Conservation (phyloP, 1,284 basidiomycete genomes). For the Albatrellus sp. region DNA sequence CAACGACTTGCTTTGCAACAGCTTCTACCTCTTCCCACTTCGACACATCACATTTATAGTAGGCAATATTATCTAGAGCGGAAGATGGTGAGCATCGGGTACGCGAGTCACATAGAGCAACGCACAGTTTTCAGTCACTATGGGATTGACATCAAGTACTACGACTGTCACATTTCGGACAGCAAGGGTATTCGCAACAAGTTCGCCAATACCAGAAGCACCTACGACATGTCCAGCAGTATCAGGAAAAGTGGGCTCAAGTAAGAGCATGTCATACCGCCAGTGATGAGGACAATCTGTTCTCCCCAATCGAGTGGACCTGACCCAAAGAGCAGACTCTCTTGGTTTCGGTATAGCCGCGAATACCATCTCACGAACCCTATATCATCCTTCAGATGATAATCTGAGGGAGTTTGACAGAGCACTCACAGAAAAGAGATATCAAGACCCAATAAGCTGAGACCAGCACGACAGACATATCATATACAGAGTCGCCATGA, state of each 20-base stretch:
- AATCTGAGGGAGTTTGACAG: neutral
- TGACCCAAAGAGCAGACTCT: conserved; percentile 46
- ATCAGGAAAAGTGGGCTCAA: neutral
- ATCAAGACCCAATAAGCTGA: conserved; percentile 42
- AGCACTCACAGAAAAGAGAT: conserved; percentile 51
- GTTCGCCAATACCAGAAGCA: conserved; percentile 78
- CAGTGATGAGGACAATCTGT: conserved; percentile 82
- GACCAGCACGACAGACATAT: conserved; percentile 38
- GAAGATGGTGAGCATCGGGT: neutral
- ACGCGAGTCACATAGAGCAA: neutral
- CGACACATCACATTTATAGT: conserved; percentile 85
- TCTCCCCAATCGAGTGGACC: conserved; percentile 65
- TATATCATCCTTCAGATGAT: conserved; percentile 16
- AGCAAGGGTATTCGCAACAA: conserved; percentile 76
- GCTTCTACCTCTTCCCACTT: conserved; percentile 71
- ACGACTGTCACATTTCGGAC: conserved; percentile 73
- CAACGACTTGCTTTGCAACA: conserved; percentile 55
- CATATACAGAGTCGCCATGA: conserved; percentile 42
- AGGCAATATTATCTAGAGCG: conserved; percentile 58
- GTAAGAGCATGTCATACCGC: conserved; percentile 37
- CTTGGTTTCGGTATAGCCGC: conserved; percentile 61
- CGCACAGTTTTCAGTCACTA: conserved; percentile 62
- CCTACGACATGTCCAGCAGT: conserved; percentile 31
- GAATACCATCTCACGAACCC: conserved; percentile 64
- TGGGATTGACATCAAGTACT: conserved; percentile 73